Evolutionary conservation across 2,329 filamentous ascomycete species (phyloP).

Genomic region (Pseudocercospora musae): DNA sequence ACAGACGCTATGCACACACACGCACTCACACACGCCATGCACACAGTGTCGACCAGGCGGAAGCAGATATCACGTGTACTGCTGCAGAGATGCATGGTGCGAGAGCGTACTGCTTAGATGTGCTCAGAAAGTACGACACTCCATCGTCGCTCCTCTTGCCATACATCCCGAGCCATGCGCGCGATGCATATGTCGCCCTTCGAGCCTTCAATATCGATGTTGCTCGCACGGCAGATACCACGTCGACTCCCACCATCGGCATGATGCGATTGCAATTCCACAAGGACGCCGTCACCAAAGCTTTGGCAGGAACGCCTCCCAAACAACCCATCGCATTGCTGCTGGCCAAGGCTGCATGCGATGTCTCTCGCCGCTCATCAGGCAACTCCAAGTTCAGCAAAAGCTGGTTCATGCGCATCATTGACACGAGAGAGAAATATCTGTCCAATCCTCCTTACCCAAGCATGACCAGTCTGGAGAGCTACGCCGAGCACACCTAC

Average conservation of each 20-base stretch:
- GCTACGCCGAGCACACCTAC: constrained; percentile 92
- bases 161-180: constrained; percentile 72
- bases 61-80: constrained; percentile 24
- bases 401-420: constrained; percentile 62
- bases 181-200: constrained; percentile 83
- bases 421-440: constrained; percentile 76
- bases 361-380: constrained; percentile 48
- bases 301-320: constrained; percentile 73
- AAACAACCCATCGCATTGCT: constrained; percentile 89
- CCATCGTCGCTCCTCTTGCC: constrained; percentile 82
- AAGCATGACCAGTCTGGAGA: constrained; percentile 70
- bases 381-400: constrained; percentile 52
- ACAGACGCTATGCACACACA: too few relatives aligned
- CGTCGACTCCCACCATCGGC: constrained; percentile 82
- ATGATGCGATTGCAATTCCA: constrained; percentile 92
- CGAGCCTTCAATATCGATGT: constrained; percentile 92
- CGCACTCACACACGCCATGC: constrained; percentile 15
- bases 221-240: constrained; percentile 82
- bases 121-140: constrained; percentile 75
- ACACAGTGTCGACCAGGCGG: constrained; percentile 26
- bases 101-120: constrained; percentile 56
- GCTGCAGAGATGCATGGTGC: constrained; percentile 52
- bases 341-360: constrained; percentile 67
- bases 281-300: constrained; percentile 76
- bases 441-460: constrained; percentile 81